phyloP scores from a whole-genome alignment of 1,284 basidiomycete genomes.

The Ganoderma meredithae region DNA sequence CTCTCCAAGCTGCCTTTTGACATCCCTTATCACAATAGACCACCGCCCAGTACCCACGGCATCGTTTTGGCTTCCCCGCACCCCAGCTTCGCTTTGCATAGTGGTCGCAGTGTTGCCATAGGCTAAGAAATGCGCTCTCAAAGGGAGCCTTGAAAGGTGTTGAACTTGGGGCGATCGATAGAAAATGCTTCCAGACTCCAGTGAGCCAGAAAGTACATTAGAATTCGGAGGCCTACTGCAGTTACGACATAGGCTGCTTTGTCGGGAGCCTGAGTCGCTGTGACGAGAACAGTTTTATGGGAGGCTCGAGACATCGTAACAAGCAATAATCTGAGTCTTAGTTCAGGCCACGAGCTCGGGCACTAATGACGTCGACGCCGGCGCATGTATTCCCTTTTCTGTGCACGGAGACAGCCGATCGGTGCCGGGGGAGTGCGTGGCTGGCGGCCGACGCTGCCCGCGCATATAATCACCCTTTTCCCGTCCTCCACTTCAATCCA shows the following conservation, averaged over 20 bases:
- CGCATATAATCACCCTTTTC: neutral
- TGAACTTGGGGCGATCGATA: neutral
- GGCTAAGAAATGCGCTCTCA: neutral
- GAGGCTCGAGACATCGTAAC: too few relatives aligned
- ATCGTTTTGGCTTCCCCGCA: neutral
- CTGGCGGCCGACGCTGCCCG: neutral
- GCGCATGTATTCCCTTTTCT: too few relatives aligned
- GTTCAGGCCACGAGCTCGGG: too few relatives aligned
- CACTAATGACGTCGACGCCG: too few relatives aligned
- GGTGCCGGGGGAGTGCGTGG: neutral
- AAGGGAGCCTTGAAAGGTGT: neutral
- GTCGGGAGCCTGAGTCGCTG: too few relatives aligned
- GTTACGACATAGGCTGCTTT: too few relatives aligned
- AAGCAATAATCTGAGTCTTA: too few relatives aligned
- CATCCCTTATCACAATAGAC: neutral
- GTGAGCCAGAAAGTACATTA: neutral
- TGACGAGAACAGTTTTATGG: too few relatives aligned
- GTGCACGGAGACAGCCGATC: neutral
- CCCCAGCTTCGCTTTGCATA: conserved; percentile 6
- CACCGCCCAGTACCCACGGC: neutral
- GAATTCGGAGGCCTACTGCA: too few relatives aligned
- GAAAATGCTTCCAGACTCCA: neutral
- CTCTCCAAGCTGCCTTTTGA: neutral
- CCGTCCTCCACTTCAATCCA: neutral
- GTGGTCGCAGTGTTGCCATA: conserved; percentile 2